Percentiles rank a stretch among this genome's conserved stretches.
Conservation (phyloP, 129 eudicot genomes). For the Oenanthe sinensis region DNA sequence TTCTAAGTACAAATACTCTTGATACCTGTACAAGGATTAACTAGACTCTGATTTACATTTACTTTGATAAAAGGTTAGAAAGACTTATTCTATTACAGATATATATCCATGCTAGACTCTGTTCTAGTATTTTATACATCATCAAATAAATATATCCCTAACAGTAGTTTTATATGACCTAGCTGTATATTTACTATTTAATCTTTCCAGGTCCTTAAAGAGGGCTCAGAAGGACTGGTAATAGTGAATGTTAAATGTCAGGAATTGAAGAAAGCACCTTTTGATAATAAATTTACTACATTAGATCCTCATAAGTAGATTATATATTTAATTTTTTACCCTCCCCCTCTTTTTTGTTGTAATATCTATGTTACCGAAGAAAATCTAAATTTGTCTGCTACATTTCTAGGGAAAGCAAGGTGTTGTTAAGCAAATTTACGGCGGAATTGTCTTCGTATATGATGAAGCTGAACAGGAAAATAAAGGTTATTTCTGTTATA, state of each 20-base stretch:
- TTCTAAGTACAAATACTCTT: too few relatives aligned
- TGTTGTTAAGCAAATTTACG: slow-evolving; percentile 65
- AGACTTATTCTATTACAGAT: too few relatives aligned
- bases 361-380: neutral
- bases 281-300: slow-evolving; percentile 65
- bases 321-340: slow-evolving; percentile 21
- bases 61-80: too few relatives aligned
- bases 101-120: too few relatives aligned
- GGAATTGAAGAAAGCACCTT: slow-evolving; percentile 47
- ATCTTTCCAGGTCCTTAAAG: slow-evolving; percentile 45
- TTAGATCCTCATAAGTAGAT: slow-evolving; percentile 54
- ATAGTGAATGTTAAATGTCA: slow-evolving; percentile 54
- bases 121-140: too few relatives aligned
- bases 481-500: slow-evolving; percentile 63
- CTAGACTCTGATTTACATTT: too few relatives aligned
- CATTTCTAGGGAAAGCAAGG: slow-evolving; percentile 69
- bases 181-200: neutral
- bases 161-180: too few relatives aligned
- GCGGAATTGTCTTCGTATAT: slow-evolving; percentile 58
- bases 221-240: slow-evolving; percentile 53
- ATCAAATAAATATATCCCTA: too few relatives aligned
- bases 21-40: too few relatives aligned
- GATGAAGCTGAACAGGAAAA: slow-evolving; percentile 72
- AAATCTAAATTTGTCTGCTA: slow-evolving; percentile 9
- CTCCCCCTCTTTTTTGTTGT: neutral